These are phyloP conservation scores for Prunus mongolica DNA, from an alignment of 306 rosid species.

Conservation along the genomic window DNA sequence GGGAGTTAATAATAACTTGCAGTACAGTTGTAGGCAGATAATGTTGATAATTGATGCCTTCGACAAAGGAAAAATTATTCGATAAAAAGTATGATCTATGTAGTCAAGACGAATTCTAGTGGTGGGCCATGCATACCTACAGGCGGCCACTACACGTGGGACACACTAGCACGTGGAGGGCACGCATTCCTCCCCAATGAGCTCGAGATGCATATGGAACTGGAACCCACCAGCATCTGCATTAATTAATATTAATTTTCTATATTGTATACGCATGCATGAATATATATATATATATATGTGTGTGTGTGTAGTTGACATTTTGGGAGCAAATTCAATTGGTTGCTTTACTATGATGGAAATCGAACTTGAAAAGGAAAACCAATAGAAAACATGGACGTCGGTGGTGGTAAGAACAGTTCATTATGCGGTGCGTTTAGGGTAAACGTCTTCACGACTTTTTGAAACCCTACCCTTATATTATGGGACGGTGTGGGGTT, in stretches of 20 bases:
- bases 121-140: neutral
- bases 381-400: neutral
- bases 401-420: too few species aligned
- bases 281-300: too few species aligned
- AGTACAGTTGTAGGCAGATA: neutral
- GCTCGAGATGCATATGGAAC: neutral
- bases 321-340: neutral
- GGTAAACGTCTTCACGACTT: too few species aligned
- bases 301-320: neutral
- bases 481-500: too few species aligned
- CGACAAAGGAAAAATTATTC: neutral
- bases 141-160: conserved; percentile 1
- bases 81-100: neutral
- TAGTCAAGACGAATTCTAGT: neutral
- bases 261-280: neutral
- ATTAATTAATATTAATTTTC: neutral
- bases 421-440: too few species aligned
- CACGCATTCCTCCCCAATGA: neutral
- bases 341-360: neutral
- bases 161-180: neutral
- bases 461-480: too few species aligned
- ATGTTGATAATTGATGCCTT: neutral
- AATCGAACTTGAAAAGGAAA: neutral
- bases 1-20: too few species aligned
- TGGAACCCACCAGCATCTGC: conserved; percentile 2